These are phyloP conservation scores for Suillus cothurnatus DNA, from an alignment of 768 basidiomycete species.

Conservation along the genomic window DNA sequence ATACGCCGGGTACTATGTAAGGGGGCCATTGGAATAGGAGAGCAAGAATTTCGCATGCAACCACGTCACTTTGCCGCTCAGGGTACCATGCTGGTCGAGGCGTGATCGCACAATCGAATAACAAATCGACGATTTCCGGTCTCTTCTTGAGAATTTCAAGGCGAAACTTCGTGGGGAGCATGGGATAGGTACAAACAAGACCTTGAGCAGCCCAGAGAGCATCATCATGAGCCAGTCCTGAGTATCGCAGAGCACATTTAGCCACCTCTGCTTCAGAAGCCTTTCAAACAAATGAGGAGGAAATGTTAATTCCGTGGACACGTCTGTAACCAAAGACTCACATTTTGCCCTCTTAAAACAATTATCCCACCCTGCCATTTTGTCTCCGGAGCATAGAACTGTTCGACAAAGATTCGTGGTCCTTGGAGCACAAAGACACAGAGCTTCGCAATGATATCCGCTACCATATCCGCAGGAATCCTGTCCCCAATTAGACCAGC, in stretches of 20 bases:
- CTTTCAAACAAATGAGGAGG: not conserved
- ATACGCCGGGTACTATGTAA: constrained; percentile 21
- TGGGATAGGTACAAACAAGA: constrained; percentile 15
- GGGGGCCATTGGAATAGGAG: constrained; percentile 24
- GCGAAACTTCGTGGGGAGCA: constrained; percentile 9
- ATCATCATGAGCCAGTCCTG: constrained; percentile 25
- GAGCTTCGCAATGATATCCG: constrained; percentile 26
- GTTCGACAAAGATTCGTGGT: constrained; percentile 22
- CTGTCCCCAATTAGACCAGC: constrained; percentile 24
- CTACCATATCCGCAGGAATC: constrained; percentile 19
- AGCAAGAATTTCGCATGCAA: constrained; percentile 26
- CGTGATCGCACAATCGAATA: constrained; percentile 25
- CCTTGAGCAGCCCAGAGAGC: constrained; percentile 14
- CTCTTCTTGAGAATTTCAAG: constrained; percentile 17
- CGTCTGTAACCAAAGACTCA: not conserved
- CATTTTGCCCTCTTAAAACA: constrained; percentile 10
- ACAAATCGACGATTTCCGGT: constrained; percentile 17
- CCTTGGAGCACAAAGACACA: constrained; percentile 29
- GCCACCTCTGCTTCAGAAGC: constrained; percentile 6
- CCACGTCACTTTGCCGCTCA: constrained; percentile 23
- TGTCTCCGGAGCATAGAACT: constrained; percentile 19
- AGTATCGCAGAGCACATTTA: constrained; percentile 32
- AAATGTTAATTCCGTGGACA: not conserved
- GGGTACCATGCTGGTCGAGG: constrained; percentile 31
- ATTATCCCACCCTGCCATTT: constrained; percentile 12